Evolutionary conservation across 1,284 basidiomycete genomes (phyloP).

Genomic region (Sporisorium scitamineum): DNA sequence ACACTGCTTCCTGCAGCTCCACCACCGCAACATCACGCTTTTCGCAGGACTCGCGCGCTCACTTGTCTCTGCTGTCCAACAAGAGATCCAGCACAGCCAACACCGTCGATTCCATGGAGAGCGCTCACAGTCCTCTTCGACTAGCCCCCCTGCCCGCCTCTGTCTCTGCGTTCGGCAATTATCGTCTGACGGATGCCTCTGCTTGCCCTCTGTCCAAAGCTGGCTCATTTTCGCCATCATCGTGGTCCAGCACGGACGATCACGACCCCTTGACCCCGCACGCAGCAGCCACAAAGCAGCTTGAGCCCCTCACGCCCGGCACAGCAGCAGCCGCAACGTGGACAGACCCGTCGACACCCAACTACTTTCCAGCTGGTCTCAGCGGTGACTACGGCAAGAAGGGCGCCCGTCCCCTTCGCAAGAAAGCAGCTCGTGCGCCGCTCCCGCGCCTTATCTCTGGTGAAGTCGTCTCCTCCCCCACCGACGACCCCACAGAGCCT

Average conservation of each 20-base stretch:
- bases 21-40: conserved; percentile 26
- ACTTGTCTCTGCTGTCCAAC: conserved; percentile 31
- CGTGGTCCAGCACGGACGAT: conserved; percentile 31
- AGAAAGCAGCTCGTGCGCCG: conserved; percentile 23
- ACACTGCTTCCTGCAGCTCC: conserved; percentile 15
- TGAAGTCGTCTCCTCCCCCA: conserved; percentile 25
- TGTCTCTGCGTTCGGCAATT: conserved; percentile 36
- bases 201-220: background rate
- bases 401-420: conserved; percentile 15
- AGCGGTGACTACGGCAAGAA: conserved; percentile 2
- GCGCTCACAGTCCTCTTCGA: conserved; percentile 13
- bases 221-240: conserved; percentile 3
- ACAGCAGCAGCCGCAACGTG: conserved; percentile 52
- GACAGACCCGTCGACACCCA: conserved; percentile 45
- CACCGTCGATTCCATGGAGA: conserved; percentile 21
- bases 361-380: conserved; percentile 43
- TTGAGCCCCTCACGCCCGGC: conserved; percentile 32
- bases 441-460: conserved; percentile 30
- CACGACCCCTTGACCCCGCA: conserved; percentile 25
- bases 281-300: conserved; percentile 1
- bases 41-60: conserved; percentile 34
- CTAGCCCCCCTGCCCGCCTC: conserved; percentile 34
- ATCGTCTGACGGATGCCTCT: conserved; percentile 20
- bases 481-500: conserved; percentile 1
- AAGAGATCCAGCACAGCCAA: conserved; percentile 20